These are phyloP conservation scores for Funneliformis mosseae DNA, from an alignment of 192 early-diverging fungal genomes.

Conservation along the genomic window DNA sequence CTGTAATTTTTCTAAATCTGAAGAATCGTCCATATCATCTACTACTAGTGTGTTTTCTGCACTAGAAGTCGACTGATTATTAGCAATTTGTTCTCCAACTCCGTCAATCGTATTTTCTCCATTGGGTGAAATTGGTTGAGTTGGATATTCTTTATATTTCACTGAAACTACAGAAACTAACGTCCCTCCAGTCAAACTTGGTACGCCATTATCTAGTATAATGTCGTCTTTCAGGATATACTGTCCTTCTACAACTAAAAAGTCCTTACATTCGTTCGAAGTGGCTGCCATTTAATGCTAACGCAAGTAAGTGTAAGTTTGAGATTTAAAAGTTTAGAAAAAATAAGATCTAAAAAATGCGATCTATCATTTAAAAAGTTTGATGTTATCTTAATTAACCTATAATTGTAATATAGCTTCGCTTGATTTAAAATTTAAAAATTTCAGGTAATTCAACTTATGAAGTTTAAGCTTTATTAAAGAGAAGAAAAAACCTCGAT, in stretches of 20 bases:
- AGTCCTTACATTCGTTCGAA: constrained; percentile 43
- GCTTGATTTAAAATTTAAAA: too few relatives aligned
- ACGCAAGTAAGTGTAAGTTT: neutral
- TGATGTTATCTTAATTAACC: too few relatives aligned
- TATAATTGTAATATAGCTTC: too few relatives aligned
- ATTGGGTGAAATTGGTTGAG: constrained; percentile 21
- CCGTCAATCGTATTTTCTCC: neutral
- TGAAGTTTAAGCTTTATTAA: too few relatives aligned
- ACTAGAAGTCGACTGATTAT: constrained; percentile 34
- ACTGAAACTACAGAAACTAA: constrained; percentile 54
- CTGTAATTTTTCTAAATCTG: constrained; percentile 37
- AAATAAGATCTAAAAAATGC: neutral
- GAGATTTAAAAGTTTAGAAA: neutral
- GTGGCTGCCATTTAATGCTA: constrained; percentile 20
- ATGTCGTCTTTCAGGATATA: constrained; percentile 54
- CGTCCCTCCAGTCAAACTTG: constrained; percentile 53
- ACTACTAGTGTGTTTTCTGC: constrained; percentile 40
- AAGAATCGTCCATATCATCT: constrained; percentile 38
- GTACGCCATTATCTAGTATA: constrained; percentile 46
- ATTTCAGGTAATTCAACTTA: too few relatives aligned
- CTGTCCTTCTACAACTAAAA: constrained; percentile 55
- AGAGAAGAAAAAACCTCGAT: too few relatives aligned
- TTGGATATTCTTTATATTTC: constrained; percentile 57
- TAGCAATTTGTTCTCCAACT: constrained; percentile 37
- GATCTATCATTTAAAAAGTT: neutral